Base-by-base conservation (phyloP, 2,329 filamentous ascomycete genomes). In the Lasiodiplodia citricola region DNA sequence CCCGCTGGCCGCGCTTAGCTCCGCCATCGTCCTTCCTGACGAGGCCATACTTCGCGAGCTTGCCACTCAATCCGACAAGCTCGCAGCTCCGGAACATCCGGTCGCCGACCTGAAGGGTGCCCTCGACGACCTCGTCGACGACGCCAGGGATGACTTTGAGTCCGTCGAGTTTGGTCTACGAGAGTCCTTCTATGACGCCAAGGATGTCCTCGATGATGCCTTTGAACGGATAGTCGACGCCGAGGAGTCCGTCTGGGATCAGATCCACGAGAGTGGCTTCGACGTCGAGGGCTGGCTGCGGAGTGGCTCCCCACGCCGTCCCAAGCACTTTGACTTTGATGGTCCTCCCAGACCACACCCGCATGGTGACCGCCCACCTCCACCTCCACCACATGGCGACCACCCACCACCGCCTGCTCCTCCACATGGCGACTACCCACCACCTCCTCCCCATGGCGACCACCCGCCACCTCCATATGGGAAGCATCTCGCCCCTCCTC, bases 1-100 rank as follows among this genome's bases (percentile, higher is more conserved):
- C 70, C 83, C 85, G 68, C 77, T 87, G 62, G 82, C 83, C 72
- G 83, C 84, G 37, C 71, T 85, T 62, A 78, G 82, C 70, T 79
- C 84, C 65, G 86, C 86, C 31, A 82, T 88, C 66, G 84, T 88
- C 69, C 78, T 88, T 60, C 85, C 86, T 18, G 81, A 86, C 58
- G 80, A 85, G 71, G 74, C 84, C 67, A 78, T 54, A 8, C 60
- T 62, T 37, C 38, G 50, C 35, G 67, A 68, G 50, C 70, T 85
- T 56, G 72, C 78, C 52, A 74, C 82, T 62, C 78, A 83, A 70
- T 74, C 77, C 69, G 37, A 52, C 41, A 62, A 16, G 28, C 47
- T 21, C 28, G 28, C 44, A 23, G n/a, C 60, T 51, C 64, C 68
- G 44, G 63, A 60, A 16, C 68, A 50, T 38, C 62, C 37, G 71